These are phyloP conservation scores for Tetrapisispora taiwanensis DNA, from an alignment of 805 yeast species.

Conservation along the genomic window DNA sequence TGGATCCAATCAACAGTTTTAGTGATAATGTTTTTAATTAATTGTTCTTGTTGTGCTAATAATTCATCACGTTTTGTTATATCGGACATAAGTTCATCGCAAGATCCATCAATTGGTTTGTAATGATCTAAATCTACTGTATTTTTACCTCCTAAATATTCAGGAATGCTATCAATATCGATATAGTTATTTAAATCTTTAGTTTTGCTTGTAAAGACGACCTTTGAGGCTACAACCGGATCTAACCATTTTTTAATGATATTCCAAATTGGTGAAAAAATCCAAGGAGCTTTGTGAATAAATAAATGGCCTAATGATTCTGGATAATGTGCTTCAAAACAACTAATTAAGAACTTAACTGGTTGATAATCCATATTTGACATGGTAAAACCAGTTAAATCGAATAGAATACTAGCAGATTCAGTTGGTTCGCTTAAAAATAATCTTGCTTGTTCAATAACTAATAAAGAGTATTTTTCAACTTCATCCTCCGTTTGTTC, in stretches of 20 bases:
- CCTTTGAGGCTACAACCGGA: constrained; percentile 90
- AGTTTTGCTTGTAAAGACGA: constrained; percentile 63
- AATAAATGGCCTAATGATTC: constrained; percentile 78
- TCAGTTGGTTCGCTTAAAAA: constrained; percentile 62
- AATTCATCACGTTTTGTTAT: constrained; percentile 38
- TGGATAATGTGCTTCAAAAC: constrained; percentile 95
- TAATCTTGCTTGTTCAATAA: constrained; percentile 76
- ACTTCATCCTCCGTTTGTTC: constrained; percentile 64
- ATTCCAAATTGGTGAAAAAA: constrained; percentile 90
- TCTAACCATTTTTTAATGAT: constrained; percentile 89
- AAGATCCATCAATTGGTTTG: constrained; percentile 47
- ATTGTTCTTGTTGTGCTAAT: constrained; percentile 41
- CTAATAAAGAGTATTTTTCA: constrained; percentile 60
- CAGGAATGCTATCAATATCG: constrained; percentile 50
- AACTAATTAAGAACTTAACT: constrained; percentile 77
- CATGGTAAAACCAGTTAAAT: constrained; percentile 74
- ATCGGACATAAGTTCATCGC: constrained; percentile 40
- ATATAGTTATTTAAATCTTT: constrained; percentile 61
- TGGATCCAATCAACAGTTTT: constrained; percentile 69
- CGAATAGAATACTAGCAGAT: constrained; percentile 76
- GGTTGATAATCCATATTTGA: constrained; percentile 90
- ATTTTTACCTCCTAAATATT: constrained; percentile 59
- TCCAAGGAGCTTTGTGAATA: constrained; percentile 95
- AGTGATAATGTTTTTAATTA: constrained; percentile 46
- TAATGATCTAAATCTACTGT: constrained; percentile 51